Evolutionary conservation across 176 grass and related monocot genomes (phyloP), one percentile per base, ranked within the genome.

Genomic region (Zea mays): DNA sequence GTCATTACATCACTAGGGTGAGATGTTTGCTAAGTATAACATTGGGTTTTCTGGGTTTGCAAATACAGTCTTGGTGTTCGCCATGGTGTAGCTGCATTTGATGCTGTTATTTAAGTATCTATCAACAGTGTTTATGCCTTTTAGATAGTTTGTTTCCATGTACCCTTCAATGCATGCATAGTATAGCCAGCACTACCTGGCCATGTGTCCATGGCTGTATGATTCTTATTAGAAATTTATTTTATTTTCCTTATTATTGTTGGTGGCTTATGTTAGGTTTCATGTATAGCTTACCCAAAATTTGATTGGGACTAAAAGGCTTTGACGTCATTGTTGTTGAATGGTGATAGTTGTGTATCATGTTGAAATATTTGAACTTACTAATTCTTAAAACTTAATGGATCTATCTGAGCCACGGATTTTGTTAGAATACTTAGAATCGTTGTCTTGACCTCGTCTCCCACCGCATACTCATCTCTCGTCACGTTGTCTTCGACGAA

Each of bases 111-210:
- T 75, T 61, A 27, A 75, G 41, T 67, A 34, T 33, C 10, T 67
- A 34, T 33, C 10, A 41, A 57, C 67, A 50, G 10, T 42, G 35
- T 72, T 66, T 72, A 81, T 66, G 14, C 7, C 6, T 21, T 73
- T 78, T 61, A 12, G 41, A 65, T 19, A 65, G 64, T 78, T 3
- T 47, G 59, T 61, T 81, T 63, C 61, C 35, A 33, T 79, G 35
- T 63, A 62, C 14, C 16, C 17, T 67, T 83, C 45, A 43, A 65
- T 47, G 13, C 16, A 48, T 67, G 5, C 50, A 66, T 73, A 38
- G 5, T 67, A 35, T 72, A 82, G 12, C 14, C 34, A 56, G 45
- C 15, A 72, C 17, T 37, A 34, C 52, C 40, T 82, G 10, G 40
- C n/a, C 54, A 14, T 50, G 73, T 45, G 10, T 15, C 40, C 52